Base-by-base conservation (phyloP, 2,329 filamentous ascomycete species). In the Colletotrichum sp. region DNA sequence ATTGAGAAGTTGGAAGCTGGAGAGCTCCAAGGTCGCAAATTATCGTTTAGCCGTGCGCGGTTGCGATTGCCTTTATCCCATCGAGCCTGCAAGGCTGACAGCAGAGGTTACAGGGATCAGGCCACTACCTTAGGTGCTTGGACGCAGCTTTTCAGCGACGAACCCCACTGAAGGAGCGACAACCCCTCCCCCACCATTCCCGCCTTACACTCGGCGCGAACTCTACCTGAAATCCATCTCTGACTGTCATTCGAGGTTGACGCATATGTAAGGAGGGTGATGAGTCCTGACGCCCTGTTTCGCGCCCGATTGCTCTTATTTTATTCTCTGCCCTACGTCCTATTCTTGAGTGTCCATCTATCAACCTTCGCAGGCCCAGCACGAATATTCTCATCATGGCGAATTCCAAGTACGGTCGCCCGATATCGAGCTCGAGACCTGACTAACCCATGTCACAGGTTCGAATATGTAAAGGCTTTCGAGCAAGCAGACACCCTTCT, bases 401-500 rank as follows among this genome's bases (percentile, higher is more conserved):
- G 13, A 90, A 90, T 78, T 90, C 89, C 76, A 89, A 87, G 89
- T 89, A 79, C 75, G 82, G 76, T 59, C n/a, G 21, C 6, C 65
- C 18, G 5, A 5, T 13, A 13, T 16, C 34, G 27, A 33, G 6
- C 33, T 51, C 47, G 8, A 36, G 36, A 27, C 29, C 8, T 8
- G 6, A 8, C 65, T 57, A 29, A 61, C 47, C 64, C 74, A 62
- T 70, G 76, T 79, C 69, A 15, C 66, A 98, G 95, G 84, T 98
- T 95, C 82, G 96, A 98, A 86, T 99, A 99, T 84, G 96, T 98
- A 76, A 95, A 94, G 82, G 85, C 87, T 62, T 98, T 98, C 80
- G 97, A 99, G 87, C 94, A 94, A 80, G 86, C 92, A 8, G 95
- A 98, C 81, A 84, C 85, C 61, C 86, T 99, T 54, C 89, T 98